Evolutionary conservation across 139 green algal genomes (phyloP).

Genomic region (Closterium sp.): DNA sequence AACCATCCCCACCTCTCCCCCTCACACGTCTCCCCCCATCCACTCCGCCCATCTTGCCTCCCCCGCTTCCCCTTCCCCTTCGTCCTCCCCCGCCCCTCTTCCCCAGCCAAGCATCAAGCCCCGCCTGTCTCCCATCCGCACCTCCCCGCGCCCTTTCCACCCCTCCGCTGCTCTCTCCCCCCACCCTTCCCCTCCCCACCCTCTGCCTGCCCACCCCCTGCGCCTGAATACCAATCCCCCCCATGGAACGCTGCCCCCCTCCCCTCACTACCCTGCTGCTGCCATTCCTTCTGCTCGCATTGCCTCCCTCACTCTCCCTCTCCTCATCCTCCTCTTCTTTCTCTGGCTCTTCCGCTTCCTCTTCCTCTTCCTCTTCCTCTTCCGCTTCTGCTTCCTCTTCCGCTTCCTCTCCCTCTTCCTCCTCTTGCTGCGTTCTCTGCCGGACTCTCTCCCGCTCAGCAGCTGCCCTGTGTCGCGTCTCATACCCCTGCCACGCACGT

Average conservation of each 20-base stretch:
- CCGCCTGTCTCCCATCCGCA: not conserved
- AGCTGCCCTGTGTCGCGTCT: not conserved
- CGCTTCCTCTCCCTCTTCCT: not conserved
- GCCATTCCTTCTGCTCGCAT: too few species aligned
- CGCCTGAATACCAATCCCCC: too few species aligned
- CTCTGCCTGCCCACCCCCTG: too few species aligned
- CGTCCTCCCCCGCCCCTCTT: not conserved
- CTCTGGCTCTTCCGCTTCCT: not conserved
- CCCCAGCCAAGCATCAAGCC: not conserved
- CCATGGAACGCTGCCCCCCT: too few species aligned
- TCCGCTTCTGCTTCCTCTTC: not conserved
- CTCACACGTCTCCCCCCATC: not conserved
- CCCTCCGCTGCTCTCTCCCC: too few species aligned
- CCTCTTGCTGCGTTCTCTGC: not conserved
- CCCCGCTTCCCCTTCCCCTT: too few species aligned
- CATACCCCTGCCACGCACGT: not conserved
- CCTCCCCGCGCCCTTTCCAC: not conserved
- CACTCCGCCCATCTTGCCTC: not conserved
- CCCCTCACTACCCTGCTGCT: too few species aligned
- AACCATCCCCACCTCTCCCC: not conserved
- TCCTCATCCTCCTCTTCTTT: not conserved
- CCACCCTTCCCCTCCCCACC: too few species aligned
- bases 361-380: not conserved
- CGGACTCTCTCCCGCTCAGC: not conserved
- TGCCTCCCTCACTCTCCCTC: too few species aligned